A percentile compares a stretch with the other conserved stretches of the same genome.
phyloP scores from a whole-genome alignment of 148 eudicot genomes.

The Agrostemma githago region DNA sequence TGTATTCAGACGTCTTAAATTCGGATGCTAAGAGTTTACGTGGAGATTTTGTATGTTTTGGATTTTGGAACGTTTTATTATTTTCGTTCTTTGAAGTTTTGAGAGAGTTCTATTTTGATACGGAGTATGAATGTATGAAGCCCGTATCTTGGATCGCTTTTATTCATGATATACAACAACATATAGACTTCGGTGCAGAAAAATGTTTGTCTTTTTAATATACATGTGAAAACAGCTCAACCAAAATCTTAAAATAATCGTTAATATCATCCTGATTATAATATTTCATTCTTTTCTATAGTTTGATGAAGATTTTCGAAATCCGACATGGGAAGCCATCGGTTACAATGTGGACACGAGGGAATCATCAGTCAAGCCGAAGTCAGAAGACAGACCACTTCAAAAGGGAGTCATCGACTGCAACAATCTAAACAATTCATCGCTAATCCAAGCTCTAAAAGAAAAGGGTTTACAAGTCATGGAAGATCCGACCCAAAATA shows the following conservation, averaged over 20 bases:
- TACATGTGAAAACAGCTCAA: too few species aligned
- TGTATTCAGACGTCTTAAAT: too few species aligned
- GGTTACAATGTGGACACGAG: conserved; percentile 56
- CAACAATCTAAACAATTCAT: conserved; percentile 36
- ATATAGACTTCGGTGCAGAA: neutral
- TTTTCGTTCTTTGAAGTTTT: too few species aligned
- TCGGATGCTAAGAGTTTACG: too few species aligned
- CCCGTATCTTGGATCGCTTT: too few species aligned
- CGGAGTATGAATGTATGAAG: too few species aligned
- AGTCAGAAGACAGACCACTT: conserved; percentile 50
- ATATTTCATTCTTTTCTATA: conserved; percentile 13
- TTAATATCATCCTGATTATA: too few species aligned
- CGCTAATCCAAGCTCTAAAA: conserved; percentile 42
- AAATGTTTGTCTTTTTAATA: too few species aligned
- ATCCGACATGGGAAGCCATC: conserved; percentile 72
- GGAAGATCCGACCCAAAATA: conserved; percentile 28
- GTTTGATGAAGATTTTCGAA: conserved; percentile 60
- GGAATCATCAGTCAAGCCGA: conserved; percentile 22
- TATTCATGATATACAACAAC: neutral
- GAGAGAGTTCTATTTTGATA: too few species aligned
- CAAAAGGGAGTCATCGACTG: conserved; percentile 70
- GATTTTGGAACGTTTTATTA: too few species aligned
- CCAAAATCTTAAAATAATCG: too few species aligned
- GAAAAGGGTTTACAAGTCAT: conserved; percentile 53
- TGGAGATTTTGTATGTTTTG: too few species aligned